Conservation (phyloP, 2,329 filamentous ascomycete species). For the Neonectria faginata region DNA sequence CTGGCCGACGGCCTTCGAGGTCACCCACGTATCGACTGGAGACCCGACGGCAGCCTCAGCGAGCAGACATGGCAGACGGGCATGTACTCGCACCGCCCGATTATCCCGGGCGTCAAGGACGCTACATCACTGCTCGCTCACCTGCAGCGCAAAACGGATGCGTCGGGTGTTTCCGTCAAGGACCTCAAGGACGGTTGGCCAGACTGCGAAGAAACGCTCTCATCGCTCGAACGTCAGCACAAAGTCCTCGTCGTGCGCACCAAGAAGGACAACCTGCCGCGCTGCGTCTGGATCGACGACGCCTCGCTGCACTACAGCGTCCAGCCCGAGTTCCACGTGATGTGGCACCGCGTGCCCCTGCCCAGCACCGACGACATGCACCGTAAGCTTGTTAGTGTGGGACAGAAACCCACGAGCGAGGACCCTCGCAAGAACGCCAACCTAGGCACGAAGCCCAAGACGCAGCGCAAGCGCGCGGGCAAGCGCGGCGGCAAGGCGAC, state of each 20-base stretch:
- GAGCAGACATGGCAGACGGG: conserved; percentile 75
- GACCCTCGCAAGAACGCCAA: conserved; percentile 68
- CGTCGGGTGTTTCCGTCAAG: conserved; percentile 83
- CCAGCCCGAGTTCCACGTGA: conserved; percentile 83
- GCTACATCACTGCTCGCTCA: conserved; percentile 82
- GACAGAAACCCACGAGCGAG: conserved; percentile 86
- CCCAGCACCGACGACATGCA: conserved; percentile 82
- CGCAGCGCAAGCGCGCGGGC: conserved; percentile 75
- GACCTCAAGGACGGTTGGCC: conserved; percentile 97
- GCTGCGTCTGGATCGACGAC: conserved; percentile 91
- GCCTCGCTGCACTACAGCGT: conserved; percentile 79
- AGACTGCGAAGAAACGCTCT: conserved; percentile 82
- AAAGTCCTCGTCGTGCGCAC: conserved; percentile 87
- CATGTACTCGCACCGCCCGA: conserved; percentile 85
- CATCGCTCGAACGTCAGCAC: conserved; percentile 80
- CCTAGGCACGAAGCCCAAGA: conserved; percentile 70
- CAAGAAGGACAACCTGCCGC: conserved; percentile 90
- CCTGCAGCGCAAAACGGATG: conserved; percentile 84
- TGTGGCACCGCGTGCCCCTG: conserved; percentile 85
- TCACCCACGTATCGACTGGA: conserved; percentile 70
- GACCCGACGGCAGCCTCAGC: conserved; percentile 68
- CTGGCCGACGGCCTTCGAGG: conserved; percentile 76
- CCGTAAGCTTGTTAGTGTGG: conserved; percentile 78
- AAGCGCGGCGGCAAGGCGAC: conserved; percentile 83
- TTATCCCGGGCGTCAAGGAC: conserved; percentile 82